Percentiles rank a stretch among this genome's conserved stretches.
Conservation (phyloP, 148 eudicot species). For the Bassia scoparia region DNA sequence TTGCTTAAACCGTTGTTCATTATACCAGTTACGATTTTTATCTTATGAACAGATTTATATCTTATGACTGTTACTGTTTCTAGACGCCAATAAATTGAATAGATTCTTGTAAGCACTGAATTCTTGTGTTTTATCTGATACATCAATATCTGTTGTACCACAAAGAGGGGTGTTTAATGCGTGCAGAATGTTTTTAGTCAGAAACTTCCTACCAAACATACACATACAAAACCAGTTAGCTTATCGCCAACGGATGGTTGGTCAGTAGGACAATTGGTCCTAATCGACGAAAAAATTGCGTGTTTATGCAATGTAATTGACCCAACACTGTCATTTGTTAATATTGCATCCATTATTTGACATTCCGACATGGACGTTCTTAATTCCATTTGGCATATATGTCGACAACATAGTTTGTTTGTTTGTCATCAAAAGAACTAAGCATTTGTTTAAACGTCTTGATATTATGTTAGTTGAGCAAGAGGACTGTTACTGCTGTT, state of each 20-base stretch:
- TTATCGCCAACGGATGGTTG: not conserved
- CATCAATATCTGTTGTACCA: not conserved
- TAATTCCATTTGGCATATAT: not conserved
- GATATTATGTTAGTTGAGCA: not conserved
- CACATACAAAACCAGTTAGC: not conserved
- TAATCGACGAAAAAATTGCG: not conserved
- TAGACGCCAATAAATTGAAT: no score
- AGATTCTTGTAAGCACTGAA: no score
- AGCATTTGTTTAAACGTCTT: not conserved
- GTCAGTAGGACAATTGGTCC: not conserved
- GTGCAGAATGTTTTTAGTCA: not conserved
- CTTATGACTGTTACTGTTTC: no score
- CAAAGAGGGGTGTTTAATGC: not conserved
- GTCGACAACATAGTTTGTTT: not conserved
- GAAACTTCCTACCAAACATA: not conserved
- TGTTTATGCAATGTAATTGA: not conserved
- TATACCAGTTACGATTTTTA: no score
- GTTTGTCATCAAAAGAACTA: not conserved
- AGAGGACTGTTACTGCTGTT: no score
- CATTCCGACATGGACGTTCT: no score
- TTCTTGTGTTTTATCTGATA: no score
- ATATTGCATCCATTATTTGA: no score
- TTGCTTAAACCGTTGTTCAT: no score
- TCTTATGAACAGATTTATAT: no score
- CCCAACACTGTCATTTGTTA: not conserved